Conservation (phyloP, 306 rosid genomes). For the Rubus parviflorus region DNA sequence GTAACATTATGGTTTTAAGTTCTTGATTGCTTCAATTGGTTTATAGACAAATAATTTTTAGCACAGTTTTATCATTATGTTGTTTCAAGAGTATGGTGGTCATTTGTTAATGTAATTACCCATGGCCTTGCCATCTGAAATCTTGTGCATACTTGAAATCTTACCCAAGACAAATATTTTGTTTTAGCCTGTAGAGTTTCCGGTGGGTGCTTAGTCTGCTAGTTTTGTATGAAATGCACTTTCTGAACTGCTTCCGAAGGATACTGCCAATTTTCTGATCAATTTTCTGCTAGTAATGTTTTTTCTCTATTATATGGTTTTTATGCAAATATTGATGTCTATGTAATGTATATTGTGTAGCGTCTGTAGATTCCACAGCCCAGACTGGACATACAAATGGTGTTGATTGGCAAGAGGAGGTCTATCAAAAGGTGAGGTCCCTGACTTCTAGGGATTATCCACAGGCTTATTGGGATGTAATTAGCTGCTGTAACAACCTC, state of each 20-base stretch:
- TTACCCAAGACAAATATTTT: background rate
- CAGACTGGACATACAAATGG: constrained; percentile 71
- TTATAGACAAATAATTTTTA: background rate
- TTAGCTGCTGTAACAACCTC: background rate
- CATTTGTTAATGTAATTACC: too few species aligned
- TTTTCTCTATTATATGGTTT: background rate
- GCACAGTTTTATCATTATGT: background rate
- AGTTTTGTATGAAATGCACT: background rate
- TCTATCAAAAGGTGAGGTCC: constrained; percentile 68
- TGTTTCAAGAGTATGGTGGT: background rate
- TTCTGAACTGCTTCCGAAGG: background rate
- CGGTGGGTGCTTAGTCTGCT: background rate
- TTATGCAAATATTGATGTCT: constrained; percentile 9
- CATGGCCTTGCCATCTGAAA: background rate
- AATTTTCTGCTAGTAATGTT: background rate
- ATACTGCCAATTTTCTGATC: too few species aligned
- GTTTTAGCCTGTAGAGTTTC: background rate
- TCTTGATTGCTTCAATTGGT: too few species aligned
- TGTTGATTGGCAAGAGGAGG: constrained; percentile 80
- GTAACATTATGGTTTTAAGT: background rate
- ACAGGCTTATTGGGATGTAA: background rate
- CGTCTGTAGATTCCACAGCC: constrained; percentile 74
- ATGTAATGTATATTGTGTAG: constrained; percentile 37
- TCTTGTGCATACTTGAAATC: background rate
- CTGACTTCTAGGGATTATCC: background rate